These are phyloP conservation scores for Fragilariopsis cylindrus DNA, from an alignment of 108 stramenopile species.

Conservation along the genomic window DNA sequence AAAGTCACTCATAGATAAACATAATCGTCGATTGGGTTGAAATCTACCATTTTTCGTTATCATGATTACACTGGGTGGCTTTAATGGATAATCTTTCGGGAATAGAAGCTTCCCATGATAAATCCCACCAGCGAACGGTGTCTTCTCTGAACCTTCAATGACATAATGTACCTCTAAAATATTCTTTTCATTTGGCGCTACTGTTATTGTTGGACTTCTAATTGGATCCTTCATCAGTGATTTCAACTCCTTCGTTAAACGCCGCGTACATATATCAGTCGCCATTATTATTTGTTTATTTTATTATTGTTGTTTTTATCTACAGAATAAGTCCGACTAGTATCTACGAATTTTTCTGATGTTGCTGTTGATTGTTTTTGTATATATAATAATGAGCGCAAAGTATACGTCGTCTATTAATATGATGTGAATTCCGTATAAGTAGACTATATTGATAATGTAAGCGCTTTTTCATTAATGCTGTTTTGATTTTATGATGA, in stretches of 20 bases:
- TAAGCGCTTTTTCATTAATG: too few species aligned
- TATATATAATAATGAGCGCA: too few species aligned
- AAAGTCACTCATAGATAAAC: conserved; percentile 86
- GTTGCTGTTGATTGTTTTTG: too few species aligned
- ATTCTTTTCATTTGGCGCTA: conserved; percentile 73
- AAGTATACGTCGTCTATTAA: too few species aligned
- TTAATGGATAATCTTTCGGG: conserved; percentile 92
- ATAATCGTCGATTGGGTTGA: conserved; percentile 79
- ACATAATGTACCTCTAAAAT: conserved; percentile 97
- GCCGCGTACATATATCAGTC: conserved; percentile 74
- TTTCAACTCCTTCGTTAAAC: conserved; percentile 78
- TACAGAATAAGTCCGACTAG: too few species aligned
- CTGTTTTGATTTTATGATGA: too few species aligned
- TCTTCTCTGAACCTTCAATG: conserved; percentile 80
- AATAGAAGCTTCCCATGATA: conserved; percentile 83
- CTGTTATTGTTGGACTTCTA: conserved; percentile 67
- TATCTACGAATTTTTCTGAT: too few species aligned
- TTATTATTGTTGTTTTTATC: too few species aligned
- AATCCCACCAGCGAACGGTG: conserved; percentile 79
- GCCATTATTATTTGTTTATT: conserved; percentile 44
- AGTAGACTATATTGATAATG: too few species aligned
- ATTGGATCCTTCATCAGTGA: conserved; percentile 78
- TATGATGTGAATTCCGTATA: too few species aligned
- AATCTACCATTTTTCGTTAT: conserved; percentile 92
- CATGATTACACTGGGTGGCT: conserved; percentile 96